A percentile compares a stretch with the other conserved stretches of the same genome.
Conservation (phyloP, 1,139 yeast species). For the Pichia sp. region DNA sequence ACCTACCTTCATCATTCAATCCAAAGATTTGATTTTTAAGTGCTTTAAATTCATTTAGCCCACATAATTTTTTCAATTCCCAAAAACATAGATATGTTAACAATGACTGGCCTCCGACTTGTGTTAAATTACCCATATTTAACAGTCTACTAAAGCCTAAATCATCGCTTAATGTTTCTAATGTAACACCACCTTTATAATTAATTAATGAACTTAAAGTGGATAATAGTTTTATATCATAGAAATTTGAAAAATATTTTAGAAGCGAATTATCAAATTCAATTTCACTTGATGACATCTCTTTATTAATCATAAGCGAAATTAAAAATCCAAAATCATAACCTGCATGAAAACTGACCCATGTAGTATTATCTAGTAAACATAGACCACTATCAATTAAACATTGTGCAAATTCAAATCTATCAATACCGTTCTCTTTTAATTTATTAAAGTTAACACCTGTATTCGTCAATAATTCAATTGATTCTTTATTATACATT, state of each 20-base stretch:
- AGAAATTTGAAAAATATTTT: slow-evolving; percentile 74
- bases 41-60: slow-evolving; percentile 20
- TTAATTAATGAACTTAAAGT: slow-evolving; percentile 29
- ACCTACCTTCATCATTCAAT: slow-evolving; percentile 21
- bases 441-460: slow-evolving; percentile 80
- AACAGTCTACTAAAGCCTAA: slow-evolving; percentile 32
- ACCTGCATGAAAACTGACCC: slow-evolving; percentile 94
- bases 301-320: slow-evolving; percentile 66
- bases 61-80: slow-evolving; percentile 36
- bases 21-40: slow-evolving; percentile 32
- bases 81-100: slow-evolving; percentile 45
- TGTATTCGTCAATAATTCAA: slow-evolving; percentile 68
- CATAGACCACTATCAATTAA: slow-evolving; percentile 83
- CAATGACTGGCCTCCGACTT: slow-evolving; percentile 49
- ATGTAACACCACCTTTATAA: slow-evolving; percentile 24
- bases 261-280: slow-evolving; percentile 72
- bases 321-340: slow-evolving; percentile 90
- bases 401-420: slow-evolving; percentile 74
- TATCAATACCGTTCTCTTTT: slow-evolving; percentile 72
- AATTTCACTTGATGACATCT: slow-evolving; percentile 75
- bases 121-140: slow-evolving; percentile 28
- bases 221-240: slow-evolving; percentile 78
- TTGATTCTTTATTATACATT: slow-evolving; percentile 77
- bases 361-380: slow-evolving; percentile 63
- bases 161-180: slow-evolving; percentile 46